Base-by-base conservation (phyloP, 2,329 filamentous ascomycete species). In the Aspergillus brunneoviolaceus region DNA sequence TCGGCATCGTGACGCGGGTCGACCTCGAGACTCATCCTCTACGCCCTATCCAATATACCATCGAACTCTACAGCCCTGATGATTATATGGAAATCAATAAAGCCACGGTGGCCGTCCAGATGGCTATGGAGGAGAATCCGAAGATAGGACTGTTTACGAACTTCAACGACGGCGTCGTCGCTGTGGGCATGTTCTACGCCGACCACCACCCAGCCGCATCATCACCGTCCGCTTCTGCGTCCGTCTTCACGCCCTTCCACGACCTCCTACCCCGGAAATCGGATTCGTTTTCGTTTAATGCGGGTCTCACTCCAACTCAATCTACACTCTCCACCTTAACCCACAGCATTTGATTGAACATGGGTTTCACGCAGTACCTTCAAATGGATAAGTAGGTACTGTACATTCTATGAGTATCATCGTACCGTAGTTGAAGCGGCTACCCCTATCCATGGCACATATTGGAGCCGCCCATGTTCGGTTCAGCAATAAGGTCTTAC, bases 1-100 rank as follows among this genome's bases (percentile, higher is more conserved):
- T 72, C 50, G 70, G 71, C 33, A 57, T 57, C 16, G 49, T 57
- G 5, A 57, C 49, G 14, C 25, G 16, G 35, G 42, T 27, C 14
- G 51, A 47, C 12, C 35, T 45, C 35, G 31, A 23, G 35, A 21
- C 47, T 10, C 25, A 57, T n/a, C 27, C 21, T 21, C 33, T 57
- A 19, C 50, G 39, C 54, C 6, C 35, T 3, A 12, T 50, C 16
- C 4, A 50, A 27, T 57, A 56, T 4, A 57, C 45, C 4, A 50
- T 56, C 47, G 49, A 42, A 10, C 27, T 49, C 10, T 56, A 42
- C 7, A 56, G 14, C 21, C 54, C 31, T 5, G 29, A 27, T 3
- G 31, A 50, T 11, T 33, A 58, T 6, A 11, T 42, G 12, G 51
- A 12, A 9, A 54, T 31, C 7, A 47, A 47, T 4, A 2, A 47